These are phyloP conservation scores for Sutorius australiensis DNA, from an alignment of 768 basidiomycete species.

Conservation along the genomic window DNA sequence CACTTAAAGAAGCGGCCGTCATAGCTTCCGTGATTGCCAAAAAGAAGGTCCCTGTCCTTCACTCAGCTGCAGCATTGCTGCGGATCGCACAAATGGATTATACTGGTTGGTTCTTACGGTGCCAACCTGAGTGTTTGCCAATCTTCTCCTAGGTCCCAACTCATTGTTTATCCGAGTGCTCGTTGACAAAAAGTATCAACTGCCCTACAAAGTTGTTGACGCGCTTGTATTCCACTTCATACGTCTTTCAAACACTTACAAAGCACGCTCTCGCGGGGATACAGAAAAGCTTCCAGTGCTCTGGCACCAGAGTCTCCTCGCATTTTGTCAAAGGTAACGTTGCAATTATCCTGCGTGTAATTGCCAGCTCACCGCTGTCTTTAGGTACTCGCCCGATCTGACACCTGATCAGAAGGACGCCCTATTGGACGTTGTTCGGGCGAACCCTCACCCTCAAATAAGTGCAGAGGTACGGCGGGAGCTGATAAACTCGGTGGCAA, in stretches of 20 bases:
- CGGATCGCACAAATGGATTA: conserved; percentile 97
- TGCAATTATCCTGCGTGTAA: not conserved
- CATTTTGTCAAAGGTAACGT: conserved; percentile 83
- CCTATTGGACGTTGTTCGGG: conserved; percentile 86
- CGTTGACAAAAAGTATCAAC: conserved; percentile 95
- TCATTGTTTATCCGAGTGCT: conserved; percentile 96
- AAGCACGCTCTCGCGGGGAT: conserved; percentile 64
- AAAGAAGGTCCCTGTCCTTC: conserved; percentile 92
- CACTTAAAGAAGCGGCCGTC: conserved; percentile 92
- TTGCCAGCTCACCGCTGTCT: not conserved
- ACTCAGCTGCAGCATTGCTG: conserved; percentile 91
- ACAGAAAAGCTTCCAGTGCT: conserved; percentile 87
- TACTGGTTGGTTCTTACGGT: conserved; percentile 49
- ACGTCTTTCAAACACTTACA: conserved; percentile 88
- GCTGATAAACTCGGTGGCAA: conserved; percentile 77
- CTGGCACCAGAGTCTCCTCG: conserved; percentile 96
- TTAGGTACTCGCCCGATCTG: conserved; percentile 87
- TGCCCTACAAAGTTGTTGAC: conserved; percentile 97
- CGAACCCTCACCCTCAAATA: conserved; percentile 83
- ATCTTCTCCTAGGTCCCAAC: conserved; percentile 60
- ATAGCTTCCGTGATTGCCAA: conserved; percentile 87
- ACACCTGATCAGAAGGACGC: conserved; percentile 98
- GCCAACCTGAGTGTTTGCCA: not conserved
- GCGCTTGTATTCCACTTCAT: conserved; percentile 98
- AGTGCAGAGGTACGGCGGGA: conserved; percentile 88